Base-by-base conservation (phyloP, 192 early-diverging fungal genomes). In the Coemansia sp. region DNA sequence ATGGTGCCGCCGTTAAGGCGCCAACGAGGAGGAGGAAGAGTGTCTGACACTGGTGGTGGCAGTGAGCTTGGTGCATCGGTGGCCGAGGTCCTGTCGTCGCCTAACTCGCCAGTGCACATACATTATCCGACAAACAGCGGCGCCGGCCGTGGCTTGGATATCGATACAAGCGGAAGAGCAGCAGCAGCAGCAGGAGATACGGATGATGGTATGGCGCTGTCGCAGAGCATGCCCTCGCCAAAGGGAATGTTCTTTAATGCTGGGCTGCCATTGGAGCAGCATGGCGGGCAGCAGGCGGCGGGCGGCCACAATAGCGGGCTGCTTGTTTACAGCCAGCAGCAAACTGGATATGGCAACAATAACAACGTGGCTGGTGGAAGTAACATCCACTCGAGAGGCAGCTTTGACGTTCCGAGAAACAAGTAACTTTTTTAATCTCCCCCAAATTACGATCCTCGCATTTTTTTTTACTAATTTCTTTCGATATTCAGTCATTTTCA, bases 141-240 rank as follows among this genome's bases (percentile, higher is more conserved):
- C 18, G 20, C 46, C 18, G 30, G 30, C 30, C 46, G n/a, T n/a
- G 46, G 16, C 46, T 49, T 49, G 16, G 46, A 49, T 6, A 16
- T 4, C 10, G 53, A 56, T 4, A 10, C 14, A 1, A 21, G 26
- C 53, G 53, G 36, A 30, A 30, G 30, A 30, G 30, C 1, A 30
- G 30, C 15, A 12, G 30, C 53, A 0, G 18, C 4, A 20, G 2
- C 8, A n/a, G 59, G 49, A 15, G 46, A 63, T 18, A 64, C 41
- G 8, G 26, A 21, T 23, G 78, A 70, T 26, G 56, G 45, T 60
- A 45, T 49, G 20, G 65, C 69, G 67, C 36, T 81, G 55, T 81
- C 78, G 55, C 78, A 72, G 30, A 81, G 78, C 58, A 81, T 81
- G 78, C 78, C 78, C 24, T 81, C 78, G 26, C 78, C 78, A 1